Percentiles rank a stretch among this genome's conserved stretches.
Conservation (phyloP, 257 asterid species). For the Nicotiana tabacum region DNA sequence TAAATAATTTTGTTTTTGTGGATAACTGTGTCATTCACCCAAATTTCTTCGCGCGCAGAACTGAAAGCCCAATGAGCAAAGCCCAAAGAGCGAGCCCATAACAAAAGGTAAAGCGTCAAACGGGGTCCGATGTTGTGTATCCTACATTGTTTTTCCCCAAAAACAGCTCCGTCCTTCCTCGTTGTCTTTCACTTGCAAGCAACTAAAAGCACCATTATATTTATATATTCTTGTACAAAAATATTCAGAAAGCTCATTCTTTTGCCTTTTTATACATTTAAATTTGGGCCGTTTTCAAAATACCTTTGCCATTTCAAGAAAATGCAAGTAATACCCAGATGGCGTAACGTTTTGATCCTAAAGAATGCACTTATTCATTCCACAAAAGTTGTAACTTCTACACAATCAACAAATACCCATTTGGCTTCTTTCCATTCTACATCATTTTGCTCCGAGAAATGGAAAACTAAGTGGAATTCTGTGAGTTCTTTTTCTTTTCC, state of each 20-base stretch:
- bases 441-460: constrained; percentile 27
- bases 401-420: constrained; percentile 17
- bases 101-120: constrained; percentile 3
- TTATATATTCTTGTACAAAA: background rate
- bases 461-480: constrained; percentile 45
- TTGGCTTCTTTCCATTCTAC: constrained; percentile 57
- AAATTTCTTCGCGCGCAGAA: too few species aligned
- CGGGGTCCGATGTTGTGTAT: background rate
- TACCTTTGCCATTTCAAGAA: background rate
- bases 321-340: constrained; percentile 61
- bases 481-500: constrained; percentile 32
- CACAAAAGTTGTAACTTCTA: constrained; percentile 20
- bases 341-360: constrained; percentile 42
- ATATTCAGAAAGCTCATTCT: background rate
- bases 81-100: background rate
- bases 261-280: background rate
- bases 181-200: background rate
- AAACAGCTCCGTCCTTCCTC: background rate
- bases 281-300: background rate
- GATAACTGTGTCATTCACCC: too few species aligned
- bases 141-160: background rate
- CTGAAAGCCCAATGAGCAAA: background rate
- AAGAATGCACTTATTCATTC: constrained; percentile 37
- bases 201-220: background rate
- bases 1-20: too few species aligned